phyloP scores from a whole-genome alignment of 352 stramenopile genomes.

The Phytopythium oedochilum region DNA sequence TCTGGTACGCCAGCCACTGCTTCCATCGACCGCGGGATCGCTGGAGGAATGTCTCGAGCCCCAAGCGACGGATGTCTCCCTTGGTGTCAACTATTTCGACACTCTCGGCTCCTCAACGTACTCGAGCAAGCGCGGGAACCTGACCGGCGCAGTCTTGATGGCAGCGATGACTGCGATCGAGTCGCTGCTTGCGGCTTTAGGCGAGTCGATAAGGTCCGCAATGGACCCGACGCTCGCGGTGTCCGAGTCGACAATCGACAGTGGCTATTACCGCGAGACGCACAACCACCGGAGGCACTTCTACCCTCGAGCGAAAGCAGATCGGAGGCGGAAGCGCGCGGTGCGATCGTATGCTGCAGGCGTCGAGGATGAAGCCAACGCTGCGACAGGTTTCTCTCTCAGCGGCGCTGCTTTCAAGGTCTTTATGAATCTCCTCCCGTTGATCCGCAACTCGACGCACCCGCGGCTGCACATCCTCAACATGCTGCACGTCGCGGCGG shows the following conservation, averaged over 20 bases:
- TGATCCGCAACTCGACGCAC: conserved; percentile 37
- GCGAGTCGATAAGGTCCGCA: conserved; percentile 17
- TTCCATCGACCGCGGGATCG: conserved; percentile 14
- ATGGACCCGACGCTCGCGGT: conserved; percentile 46
- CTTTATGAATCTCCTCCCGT: conserved; percentile 41
- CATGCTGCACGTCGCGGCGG: conserved; percentile 29
- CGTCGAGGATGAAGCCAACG: not conserved
- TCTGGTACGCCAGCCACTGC: conserved; percentile 57
- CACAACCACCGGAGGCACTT: conserved; percentile 23
- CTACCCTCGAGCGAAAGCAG: conserved; percentile 26
- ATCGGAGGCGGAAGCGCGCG: conserved; percentile 2
- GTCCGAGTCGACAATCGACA: conserved; percentile 18
- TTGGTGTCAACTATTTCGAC: conserved; percentile 78
- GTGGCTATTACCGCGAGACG: conserved; percentile 13
- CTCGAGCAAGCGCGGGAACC: conserved; percentile 39
- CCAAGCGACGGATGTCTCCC: conserved; percentile 20
- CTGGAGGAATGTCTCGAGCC: not conserved
- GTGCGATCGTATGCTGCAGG: too few species aligned
- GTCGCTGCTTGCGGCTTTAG: conserved; percentile 42
- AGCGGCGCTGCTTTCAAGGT: conserved; percentile 34
- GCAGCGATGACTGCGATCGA: conserved; percentile 62
- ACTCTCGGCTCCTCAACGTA: conserved; percentile 38
- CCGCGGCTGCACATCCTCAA: conserved; percentile 61
- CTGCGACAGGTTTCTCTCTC: conserved; percentile 26
- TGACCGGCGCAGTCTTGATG: conserved; percentile 44